phyloP scores from a whole-genome alignment of 805 yeast genomes.

The Monosporozyma unispora region DNA sequence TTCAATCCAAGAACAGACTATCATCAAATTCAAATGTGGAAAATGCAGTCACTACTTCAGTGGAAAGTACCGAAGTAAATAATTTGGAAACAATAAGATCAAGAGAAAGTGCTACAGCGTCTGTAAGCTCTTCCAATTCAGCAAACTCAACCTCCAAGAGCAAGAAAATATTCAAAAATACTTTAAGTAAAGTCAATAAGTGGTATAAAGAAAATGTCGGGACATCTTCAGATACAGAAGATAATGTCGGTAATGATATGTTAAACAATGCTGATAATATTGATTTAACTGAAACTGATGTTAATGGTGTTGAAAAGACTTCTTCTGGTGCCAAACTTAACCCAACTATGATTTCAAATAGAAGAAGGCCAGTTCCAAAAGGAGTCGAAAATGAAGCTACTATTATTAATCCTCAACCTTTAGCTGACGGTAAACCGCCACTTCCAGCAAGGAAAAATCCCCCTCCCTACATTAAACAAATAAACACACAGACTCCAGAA shows the following conservation, averaged over 20 bases:
- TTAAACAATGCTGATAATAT: background rate
- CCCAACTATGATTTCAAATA: constrained; percentile 27
- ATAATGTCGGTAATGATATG: background rate
- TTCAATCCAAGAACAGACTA: background rate
- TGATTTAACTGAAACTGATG: background rate
- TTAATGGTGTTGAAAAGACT: background rate
- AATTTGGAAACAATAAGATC: background rate
- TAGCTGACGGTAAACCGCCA: background rate
- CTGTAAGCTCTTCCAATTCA: constrained; percentile 1
- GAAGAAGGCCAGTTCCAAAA: constrained; percentile 24
- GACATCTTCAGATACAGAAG: constrained; percentile 1
- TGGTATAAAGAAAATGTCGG: constrained; percentile 44
- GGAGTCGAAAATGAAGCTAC: background rate
- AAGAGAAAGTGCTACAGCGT: background rate
- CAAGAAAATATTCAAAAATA: constrained; percentile 34
- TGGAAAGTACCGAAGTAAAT: background rate
- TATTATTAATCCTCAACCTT: background rate
- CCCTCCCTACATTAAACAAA: background rate
- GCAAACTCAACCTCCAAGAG: constrained; percentile 20
- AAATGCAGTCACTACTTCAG: background rate
- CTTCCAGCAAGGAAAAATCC: background rate
- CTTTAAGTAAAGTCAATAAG: constrained; percentile 53
- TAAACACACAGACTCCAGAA: constrained; percentile 2
- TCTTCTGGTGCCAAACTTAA: constrained; percentile 1
- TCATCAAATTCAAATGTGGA: background rate